phyloP scores from a whole-genome alignment of 2,329 filamentous ascomycete species.

The Colletotrichum sp. region DNA sequence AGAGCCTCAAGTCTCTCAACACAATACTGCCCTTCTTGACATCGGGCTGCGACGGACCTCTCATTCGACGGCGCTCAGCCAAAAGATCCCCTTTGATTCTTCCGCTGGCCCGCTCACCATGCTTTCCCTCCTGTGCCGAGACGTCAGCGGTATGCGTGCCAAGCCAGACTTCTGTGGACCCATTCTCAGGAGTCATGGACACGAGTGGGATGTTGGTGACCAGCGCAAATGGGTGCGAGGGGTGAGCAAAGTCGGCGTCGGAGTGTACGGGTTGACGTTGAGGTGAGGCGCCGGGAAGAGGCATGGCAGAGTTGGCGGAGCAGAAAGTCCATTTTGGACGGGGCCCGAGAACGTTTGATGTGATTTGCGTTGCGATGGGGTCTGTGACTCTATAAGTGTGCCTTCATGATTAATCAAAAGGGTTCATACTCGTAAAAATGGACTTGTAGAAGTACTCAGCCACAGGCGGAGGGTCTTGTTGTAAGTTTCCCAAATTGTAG shows the following conservation, averaged over 20 bases:
- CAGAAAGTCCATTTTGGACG: constrained; percentile 61
- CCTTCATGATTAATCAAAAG: background rate
- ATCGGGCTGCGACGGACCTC: constrained; percentile 53
- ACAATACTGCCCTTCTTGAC: constrained; percentile 61
- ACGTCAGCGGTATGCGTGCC: constrained; percentile 51
- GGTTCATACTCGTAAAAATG: constrained; percentile 57
- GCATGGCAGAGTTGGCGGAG: constrained; percentile 63
- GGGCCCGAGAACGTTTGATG: constrained; percentile 59
- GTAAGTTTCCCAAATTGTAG: constrained; percentile 66
- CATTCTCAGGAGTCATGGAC: constrained; percentile 55
- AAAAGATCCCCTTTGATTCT: constrained; percentile 49
- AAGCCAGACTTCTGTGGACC: constrained; percentile 65
- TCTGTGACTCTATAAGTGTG: constrained; percentile 37
- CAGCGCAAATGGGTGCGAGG: constrained; percentile 58
- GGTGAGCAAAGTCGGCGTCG: constrained; percentile 64
- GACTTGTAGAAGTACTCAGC: constrained; percentile 50
- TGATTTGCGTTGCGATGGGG: constrained; percentile 60
- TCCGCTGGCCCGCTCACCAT: constrained; percentile 58
- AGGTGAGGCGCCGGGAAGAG: constrained; percentile 40
- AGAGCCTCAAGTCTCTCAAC: constrained; percentile 64
- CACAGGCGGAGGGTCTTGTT: constrained; percentile 63
- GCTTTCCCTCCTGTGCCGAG: constrained; percentile 50
- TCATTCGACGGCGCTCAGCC: constrained; percentile 36
- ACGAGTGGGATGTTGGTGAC: constrained; percentile 60
- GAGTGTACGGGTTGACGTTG: constrained; percentile 62